Base-by-base conservation (phyloP, 2,329 filamentous ascomycete genomes). In the Colletotrichum godetiae region DNA sequence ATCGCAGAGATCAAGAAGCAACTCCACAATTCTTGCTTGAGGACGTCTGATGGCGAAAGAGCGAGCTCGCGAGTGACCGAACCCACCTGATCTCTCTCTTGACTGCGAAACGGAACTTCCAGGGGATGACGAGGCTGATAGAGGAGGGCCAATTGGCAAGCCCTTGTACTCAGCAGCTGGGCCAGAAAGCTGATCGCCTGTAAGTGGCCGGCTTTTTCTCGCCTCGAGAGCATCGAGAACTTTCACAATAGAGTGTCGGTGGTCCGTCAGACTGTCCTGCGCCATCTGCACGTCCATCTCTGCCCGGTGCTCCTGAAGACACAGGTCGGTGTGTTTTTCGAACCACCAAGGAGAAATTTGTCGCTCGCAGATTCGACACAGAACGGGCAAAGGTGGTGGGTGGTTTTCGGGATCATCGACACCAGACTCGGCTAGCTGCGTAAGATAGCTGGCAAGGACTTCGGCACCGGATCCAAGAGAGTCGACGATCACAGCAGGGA, bases 321-420 rank as follows among this genome's bases (percentile, higher is more conserved):
- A 99, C 24, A 98, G 86, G 78, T 99, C 97, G 2, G 96, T 98
- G 81, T 99, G 97, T 82, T 98, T 99, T 84, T 99, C 97, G 78
- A 99, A 99, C 97, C 97, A 99, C 97, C 97, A 99, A 0, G 96
- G 95, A 5, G 95, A 95, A 74, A 99, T 98, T 75, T 98, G 95
- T 67, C 97, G 94, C 81, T 99, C 97, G 82, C 97, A 99, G 68
- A 99, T 98, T 65, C 97, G 95, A 82, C 97, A 99, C 19, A 99
- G 89, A 5, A 98, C 93, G 0, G 95, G 94, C 12, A 92, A 87
- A 0, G 96, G 95, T 3, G 95, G 94, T 11, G 95, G 92, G 80
- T 95, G 92, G 78, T 92, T 91, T 62, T 90, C 90, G 24, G 93
- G 92, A 75, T 94, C 94, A 53, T 93, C 93, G 33, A 92, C 88